phyloP scores from a whole-genome alignment of 371 early-diverging fungal genomes.

The Mortierella sp. region DNA sequence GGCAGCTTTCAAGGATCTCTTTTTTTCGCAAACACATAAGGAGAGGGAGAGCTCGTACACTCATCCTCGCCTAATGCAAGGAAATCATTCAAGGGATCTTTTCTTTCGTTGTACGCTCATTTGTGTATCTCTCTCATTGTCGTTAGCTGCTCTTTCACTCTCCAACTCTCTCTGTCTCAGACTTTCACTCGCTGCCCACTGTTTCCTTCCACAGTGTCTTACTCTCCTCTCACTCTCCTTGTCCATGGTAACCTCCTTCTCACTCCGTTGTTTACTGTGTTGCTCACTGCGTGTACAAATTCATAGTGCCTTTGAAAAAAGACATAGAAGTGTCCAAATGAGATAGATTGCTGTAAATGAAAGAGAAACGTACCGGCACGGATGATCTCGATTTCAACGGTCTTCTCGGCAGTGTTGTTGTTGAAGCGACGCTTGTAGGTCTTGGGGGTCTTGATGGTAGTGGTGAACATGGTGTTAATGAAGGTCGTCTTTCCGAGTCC shows the following conservation, averaged over 20 bases:
- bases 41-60: not conserved
- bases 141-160: not conserved
- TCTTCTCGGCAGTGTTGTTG: conserved; percentile 84
- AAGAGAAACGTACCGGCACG: conserved; percentile 77
- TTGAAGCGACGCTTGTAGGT: conserved; percentile 85
- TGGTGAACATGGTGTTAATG: conserved; percentile 92
- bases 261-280: not conserved
- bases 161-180: not conserved
- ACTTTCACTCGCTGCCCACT: not conserved
- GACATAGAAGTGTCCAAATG: not conserved
- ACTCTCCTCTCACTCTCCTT: not conserved
- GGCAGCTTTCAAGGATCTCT: conserved; percentile 7
- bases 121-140: not conserved
- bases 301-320: not conserved
- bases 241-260: not conserved
- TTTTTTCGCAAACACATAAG: conserved; percentile 2
- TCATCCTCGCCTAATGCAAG: not conserved
- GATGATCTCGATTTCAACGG: conserved; percentile 95
- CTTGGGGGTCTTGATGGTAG: conserved; percentile 90
- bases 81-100: not conserved
- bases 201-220: too few relatives aligned
- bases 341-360: too few relatives aligned
- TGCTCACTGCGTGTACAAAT: not conserved
- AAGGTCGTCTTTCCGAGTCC: conserved; percentile 93
- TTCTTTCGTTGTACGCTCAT: not conserved